A percentile compares a stretch with the other conserved stretches of the same genome.
Evolutionary conservation across 2,329 filamentous ascomycete genomes (phyloP).

Genomic region (Diplodia intermedia): DNA sequence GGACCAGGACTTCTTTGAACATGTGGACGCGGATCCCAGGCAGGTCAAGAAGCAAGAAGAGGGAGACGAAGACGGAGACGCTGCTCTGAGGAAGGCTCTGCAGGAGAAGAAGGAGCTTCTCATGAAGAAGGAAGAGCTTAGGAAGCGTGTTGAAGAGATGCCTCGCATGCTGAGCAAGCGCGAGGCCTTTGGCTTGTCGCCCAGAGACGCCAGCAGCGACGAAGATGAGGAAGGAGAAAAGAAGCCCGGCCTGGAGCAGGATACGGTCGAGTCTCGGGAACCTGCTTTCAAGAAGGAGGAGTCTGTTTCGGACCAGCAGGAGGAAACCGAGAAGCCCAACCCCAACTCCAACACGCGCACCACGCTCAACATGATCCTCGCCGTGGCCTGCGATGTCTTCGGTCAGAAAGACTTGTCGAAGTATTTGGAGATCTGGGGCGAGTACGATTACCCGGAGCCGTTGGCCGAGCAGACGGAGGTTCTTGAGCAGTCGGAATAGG

Average conservation of each 20-base stretch:
- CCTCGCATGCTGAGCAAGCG: constrained; percentile 7
- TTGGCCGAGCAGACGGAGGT: not conserved
- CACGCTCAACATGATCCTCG: constrained; percentile 92
- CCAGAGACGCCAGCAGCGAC: constrained; percentile 40
- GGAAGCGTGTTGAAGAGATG: constrained; percentile 6
- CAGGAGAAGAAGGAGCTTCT: constrained; percentile 6
- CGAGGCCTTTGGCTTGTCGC: constrained; percentile 2
- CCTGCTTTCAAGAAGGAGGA: not conserved
- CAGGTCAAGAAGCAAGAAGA: constrained; percentile 8
- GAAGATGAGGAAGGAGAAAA: constrained; percentile 54
- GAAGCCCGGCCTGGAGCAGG: not conserved
- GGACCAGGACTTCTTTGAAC: constrained; percentile 36
- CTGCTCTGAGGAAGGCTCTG: not conserved
- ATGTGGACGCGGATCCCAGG: constrained; percentile 8
- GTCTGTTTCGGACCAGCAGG: not conserved
- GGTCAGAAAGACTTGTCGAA: constrained; percentile 86
- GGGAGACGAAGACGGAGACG: not conserved
- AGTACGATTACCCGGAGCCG: constrained; percentile 1
- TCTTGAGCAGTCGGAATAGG: not conserved
- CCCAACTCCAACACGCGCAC: constrained; percentile 56
- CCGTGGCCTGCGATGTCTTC: constrained; percentile 85
- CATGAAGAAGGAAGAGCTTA: not conserved
- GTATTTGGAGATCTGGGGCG: constrained; percentile 65
- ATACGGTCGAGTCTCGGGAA: not conserved
- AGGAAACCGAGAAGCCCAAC: not conserved